These are phyloP conservation scores for Lizonia empirigonia DNA, from an alignment of 2,329 filamentous ascomycete species.

Conservation along the genomic window DNA sequence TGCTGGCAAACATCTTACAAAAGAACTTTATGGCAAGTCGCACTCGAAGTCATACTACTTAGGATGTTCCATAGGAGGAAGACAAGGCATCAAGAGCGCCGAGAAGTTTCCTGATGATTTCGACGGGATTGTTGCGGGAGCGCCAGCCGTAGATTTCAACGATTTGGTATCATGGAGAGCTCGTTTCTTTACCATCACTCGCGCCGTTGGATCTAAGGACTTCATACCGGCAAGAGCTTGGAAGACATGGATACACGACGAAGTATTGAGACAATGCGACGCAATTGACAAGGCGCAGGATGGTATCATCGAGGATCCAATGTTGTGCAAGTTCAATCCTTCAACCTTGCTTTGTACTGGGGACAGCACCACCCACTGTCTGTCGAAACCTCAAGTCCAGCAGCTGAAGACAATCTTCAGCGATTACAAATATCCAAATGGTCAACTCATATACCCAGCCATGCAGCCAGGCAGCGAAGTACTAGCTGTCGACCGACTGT, in stretches of 20 bases:
- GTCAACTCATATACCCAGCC: constrained; percentile 54
- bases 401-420: constrained; percentile 52
- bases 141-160: constrained; percentile 41
- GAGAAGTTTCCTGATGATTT: constrained; percentile 42
- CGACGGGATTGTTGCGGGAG: constrained; percentile 44
- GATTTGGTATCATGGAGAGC: constrained; percentile 37
- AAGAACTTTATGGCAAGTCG: constrained; percentile 45
- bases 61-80: constrained; percentile 44
- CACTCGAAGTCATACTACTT: constrained; percentile 49
- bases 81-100: constrained; percentile 39
- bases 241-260: constrained; percentile 48
- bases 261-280: constrained; percentile 58
- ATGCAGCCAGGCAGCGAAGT: constrained; percentile 56
- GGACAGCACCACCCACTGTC: constrained; percentile 44
- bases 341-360: constrained; percentile 44
- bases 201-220: constrained; percentile 24
- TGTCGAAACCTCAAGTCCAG: constrained; percentile 50
- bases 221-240: constrained; percentile 31
- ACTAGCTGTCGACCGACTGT: constrained; percentile 45
- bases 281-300: constrained; percentile 55
- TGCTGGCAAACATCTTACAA: constrained; percentile 47
- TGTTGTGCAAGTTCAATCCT: constrained; percentile 46
- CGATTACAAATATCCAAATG: constrained; percentile 50
- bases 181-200: constrained; percentile 39
- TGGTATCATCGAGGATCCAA: constrained; percentile 54